Conservation (phyloP, 2,329 filamentous ascomycete genomes). For the Penicillium sp. region DNA sequence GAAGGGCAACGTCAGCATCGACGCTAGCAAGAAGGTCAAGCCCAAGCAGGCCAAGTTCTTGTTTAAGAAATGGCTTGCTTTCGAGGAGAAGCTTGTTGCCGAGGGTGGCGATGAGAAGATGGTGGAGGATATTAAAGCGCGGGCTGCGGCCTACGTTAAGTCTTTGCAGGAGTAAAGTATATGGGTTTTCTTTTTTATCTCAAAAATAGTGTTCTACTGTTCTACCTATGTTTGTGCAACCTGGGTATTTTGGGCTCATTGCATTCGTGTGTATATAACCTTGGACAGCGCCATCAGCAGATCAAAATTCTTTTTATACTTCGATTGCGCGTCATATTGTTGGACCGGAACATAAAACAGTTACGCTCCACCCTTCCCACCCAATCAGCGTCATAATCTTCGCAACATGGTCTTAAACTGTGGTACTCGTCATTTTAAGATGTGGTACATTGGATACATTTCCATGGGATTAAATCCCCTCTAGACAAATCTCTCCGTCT, state of each 20-base stretch:
- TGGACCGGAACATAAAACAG: neutral
- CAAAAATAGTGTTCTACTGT: constrained; percentile 9
- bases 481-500: neutral
- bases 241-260: constrained; percentile 23
- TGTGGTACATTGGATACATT: neutral
- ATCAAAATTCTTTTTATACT: constrained; percentile 11
- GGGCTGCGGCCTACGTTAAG: constrained; percentile 65
- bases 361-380: neutral
- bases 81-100: constrained; percentile 61
- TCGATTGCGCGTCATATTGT: neutral
- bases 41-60: constrained; percentile 76
- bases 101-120: constrained; percentile 61
- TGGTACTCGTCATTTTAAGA: neutral
- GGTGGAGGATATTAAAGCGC: constrained; percentile 63
- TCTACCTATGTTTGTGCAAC: constrained; percentile 7
- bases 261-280: constrained; percentile 24
- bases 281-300: constrained; percentile 16
- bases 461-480: neutral
- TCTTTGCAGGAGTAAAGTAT: constrained; percentile 29
- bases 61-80: constrained; percentile 88
- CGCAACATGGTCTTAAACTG: constrained; percentile 7
- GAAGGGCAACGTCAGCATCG: constrained; percentile 30
- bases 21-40: constrained; percentile 62
- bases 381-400: constrained; percentile 12
- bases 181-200: constrained; percentile 1